Conservation (phyloP, 2,329 filamentous ascomycete genomes). For the Apiospora saccharicola region DNA sequence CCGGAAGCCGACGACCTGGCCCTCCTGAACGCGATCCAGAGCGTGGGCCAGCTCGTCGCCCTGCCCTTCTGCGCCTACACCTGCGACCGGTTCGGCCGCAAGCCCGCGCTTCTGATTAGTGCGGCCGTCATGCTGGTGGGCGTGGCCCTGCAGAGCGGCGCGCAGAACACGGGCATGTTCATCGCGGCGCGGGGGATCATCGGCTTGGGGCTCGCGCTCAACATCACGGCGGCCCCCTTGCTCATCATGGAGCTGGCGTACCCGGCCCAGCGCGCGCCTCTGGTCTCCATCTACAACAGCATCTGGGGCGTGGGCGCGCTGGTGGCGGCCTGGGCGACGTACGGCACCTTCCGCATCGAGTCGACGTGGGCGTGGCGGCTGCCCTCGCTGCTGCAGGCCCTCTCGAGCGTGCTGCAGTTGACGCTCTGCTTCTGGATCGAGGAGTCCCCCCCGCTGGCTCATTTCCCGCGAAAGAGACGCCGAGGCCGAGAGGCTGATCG, state of each 20-base stretch:
- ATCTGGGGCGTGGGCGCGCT: slow-evolving; percentile 51
- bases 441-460: slow-evolving; percentile 56
- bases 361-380: slow-evolving; percentile 48
- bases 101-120: slow-evolving; percentile 44
- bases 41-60: slow-evolving; percentile 48
- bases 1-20: slow-evolving; percentile 47
- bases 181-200: slow-evolving; percentile 38
- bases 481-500: slow-evolving; percentile 43
- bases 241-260: slow-evolving; percentile 41
- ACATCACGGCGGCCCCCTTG: slow-evolving; percentile 37
- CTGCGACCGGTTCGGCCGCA: slow-evolving; percentile 48
- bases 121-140: slow-evolving; percentile 39
- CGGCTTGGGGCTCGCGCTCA: slow-evolving; percentile 36
- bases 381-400: slow-evolving; percentile 54
- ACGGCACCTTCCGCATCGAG: slow-evolving; percentile 31
- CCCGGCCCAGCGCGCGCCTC: slow-evolving; percentile 38
- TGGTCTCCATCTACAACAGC: slow-evolving; percentile 41
- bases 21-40: slow-evolving; percentile 47
- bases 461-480: slow-evolving; percentile 47
- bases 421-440: slow-evolving; percentile 47
- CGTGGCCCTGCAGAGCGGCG: slow-evolving; percentile 38
- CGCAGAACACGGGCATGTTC: slow-evolving; percentile 34
- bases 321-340: slow-evolving; percentile 33
- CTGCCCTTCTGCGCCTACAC: slow-evolving; percentile 46
- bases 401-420: slow-evolving; percentile 48